Percentiles rank a stretch among this genome's conserved stretches.
Evolutionary conservation across 352 stramenopile genomes (phyloP).

Genomic region (Pythium chondricola): DNA sequence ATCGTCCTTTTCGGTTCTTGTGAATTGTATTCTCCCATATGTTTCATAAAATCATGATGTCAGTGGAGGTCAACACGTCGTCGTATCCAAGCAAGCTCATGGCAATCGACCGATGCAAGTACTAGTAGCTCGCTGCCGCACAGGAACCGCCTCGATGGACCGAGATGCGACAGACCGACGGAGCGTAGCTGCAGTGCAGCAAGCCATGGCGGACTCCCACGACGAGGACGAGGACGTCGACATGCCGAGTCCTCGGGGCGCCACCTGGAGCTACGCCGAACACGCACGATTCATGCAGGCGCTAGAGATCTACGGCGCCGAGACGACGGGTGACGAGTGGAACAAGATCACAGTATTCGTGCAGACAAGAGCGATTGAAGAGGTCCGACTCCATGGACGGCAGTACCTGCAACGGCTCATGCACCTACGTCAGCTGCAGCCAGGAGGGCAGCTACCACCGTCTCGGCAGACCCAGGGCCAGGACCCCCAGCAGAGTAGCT

Average conservation of each 20-base stretch:
- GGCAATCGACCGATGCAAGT: too few relatives aligned
- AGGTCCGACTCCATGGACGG: conserved; percentile 60
- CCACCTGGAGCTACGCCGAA: conserved; percentile 55
- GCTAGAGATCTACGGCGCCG: conserved; percentile 57
- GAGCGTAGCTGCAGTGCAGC: too few relatives aligned
- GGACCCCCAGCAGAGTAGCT: conserved; percentile 1
- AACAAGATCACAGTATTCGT: conserved; percentile 66
- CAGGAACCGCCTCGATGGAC: too few relatives aligned
- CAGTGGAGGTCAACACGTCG: too few relatives aligned
- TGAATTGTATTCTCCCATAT: too few relatives aligned
- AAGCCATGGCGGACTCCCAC: too few relatives aligned
- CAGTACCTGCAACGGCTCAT: conserved; percentile 75
- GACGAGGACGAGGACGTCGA: conserved; percentile 2
- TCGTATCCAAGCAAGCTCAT: too few relatives aligned
- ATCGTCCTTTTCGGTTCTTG: too few relatives aligned
- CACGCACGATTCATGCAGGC: conserved; percentile 78
- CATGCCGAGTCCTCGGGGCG: conserved; percentile 11
- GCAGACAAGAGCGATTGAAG: conserved; percentile 51
- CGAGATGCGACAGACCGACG: too few relatives aligned
- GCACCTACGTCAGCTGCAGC: conserved; percentile 26
- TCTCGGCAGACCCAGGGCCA: conserved; percentile 1
- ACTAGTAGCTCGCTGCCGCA: too few relatives aligned
- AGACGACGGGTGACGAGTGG: conserved; percentile 55
- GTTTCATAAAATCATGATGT: too few relatives aligned
- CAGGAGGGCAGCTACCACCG: not conserved